Base-by-base conservation (phyloP, 352 stramenopile genomes). In the Globisporangium heterothallicum region DNA sequence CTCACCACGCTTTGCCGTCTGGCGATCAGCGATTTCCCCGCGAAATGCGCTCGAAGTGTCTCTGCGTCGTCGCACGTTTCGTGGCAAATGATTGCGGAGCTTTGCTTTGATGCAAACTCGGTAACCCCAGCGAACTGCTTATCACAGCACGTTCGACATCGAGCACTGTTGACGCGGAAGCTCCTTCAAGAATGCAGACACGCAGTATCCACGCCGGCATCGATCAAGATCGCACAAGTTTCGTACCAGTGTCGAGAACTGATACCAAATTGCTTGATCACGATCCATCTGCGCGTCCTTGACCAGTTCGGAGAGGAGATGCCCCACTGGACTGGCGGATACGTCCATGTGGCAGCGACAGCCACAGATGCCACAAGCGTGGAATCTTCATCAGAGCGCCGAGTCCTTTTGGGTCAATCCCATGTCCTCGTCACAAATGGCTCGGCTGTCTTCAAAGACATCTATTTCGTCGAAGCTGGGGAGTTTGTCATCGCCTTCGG, bases 271-370 rank as follows among this genome's bases (percentile, higher is more conserved):
- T 90, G 76, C 42, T 49, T 56, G 2, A 38, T 85, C 25, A 58
- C 57, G 13, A 47, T 86, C 16, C 53, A 63, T 22, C 6, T 81
- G 13, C 61, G 66, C 13, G 59, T 83, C 10, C 36, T 83, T 6
- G 72, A 86, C 49, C 78, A 89, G 60, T 89, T 82, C 22, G 66
- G 64, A 25, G 55, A 74, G 41, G 46, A 64, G 2, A 73, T 87
- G 59, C 19, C 53, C 16, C 53, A 2, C 13, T 48, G 57, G 49
- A 61, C 22, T 8, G 40, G 40, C 16, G 59, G 64, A 9, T 69
- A 70, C 27, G 35, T 86, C 6, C 40, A 70, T 34, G 26, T 70
- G 7, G 26, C 32, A 6, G 66, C 59, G 46, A 46, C 19, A 19
- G 32, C 27, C 18, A 56, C 21, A 18, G 35, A 7, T 2, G 36